Evolutionary conservation across 352 stramenopile genomes (phyloP).

Genomic region (Proteromonas lacertae): DNA sequence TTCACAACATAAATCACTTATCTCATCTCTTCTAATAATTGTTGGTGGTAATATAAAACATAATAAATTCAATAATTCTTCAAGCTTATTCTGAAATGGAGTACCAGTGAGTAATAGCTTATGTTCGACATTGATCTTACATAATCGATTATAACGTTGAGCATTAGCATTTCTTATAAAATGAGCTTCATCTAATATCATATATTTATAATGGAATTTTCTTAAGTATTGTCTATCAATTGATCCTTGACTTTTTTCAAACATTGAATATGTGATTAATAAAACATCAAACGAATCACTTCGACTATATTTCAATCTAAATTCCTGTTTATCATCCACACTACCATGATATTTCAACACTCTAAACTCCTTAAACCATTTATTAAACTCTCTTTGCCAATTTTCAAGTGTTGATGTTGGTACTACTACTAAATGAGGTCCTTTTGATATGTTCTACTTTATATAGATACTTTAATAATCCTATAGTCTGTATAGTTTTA

Average conservation of each 20-base stretch:
- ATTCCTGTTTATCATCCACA: conserved; percentile 2
- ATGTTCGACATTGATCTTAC: conserved; percentile 11
- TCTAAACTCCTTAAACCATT: conserved; percentile 49
- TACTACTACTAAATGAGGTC: conserved; percentile 56
- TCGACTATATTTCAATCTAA: conserved; percentile 5
- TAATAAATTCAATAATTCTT: conserved; percentile 39
- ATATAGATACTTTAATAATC: too few species aligned
- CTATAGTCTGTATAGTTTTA: too few species aligned
- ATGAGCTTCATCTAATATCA: conserved; percentile 63
- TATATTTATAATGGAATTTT: conserved; percentile 39
- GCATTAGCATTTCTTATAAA: conserved; percentile 57
- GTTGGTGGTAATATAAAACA: conserved; percentile 51
- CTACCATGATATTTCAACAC: conserved; percentile 25
- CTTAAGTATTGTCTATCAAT: conserved; percentile 18
- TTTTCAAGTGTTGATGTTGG: conserved; percentile 56
- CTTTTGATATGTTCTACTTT: conserved; percentile 17
- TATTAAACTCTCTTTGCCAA: conserved; percentile 52
- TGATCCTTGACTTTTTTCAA: conserved; percentile 35
- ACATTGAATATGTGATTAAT: conserved; percentile 54
- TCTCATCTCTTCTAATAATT: neutral
- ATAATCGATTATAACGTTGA: conserved; percentile 43
- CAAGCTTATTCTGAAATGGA: conserved; percentile 38
- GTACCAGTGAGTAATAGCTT: conserved; percentile 38
- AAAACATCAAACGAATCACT: conserved; percentile 20
- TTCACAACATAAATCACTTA: neutral